Base-by-base conservation (phyloP, 495 filamentous ascomycete genomes). In the Aspergillus cavernicola region DNA sequence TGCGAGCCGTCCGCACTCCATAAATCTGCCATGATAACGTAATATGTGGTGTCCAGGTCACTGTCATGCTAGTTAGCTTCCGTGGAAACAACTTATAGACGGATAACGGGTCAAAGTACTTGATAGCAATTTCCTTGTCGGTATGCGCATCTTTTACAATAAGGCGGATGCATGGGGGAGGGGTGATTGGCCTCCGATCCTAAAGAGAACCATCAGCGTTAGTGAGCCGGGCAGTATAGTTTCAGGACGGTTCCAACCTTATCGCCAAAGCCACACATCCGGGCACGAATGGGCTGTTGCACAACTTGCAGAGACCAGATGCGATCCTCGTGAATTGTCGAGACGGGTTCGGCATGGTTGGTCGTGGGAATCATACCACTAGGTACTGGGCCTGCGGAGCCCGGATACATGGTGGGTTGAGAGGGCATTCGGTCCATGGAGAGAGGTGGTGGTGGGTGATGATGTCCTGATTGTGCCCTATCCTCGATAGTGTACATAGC, bases 211-310 rank as follows among this genome's bases (percentile, higher is more conserved):
- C 4, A 26, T 15, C 41, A 31, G 54, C 4, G 2, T 24, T 32
- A 28, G 15, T 18, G 11, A 19, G 9, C 13, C 31, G 20, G 44
- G 35, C 32, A 39, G 10, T 43, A 33, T 20, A 43, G 15, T n/a
- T 9, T 11, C 15, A 20, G 39, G 13, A 20, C 15, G 32, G 44
- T 5, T 46, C 46, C 22, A 62, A 95, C 91, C 81, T 98, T 98
- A 69, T 98, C 93, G 49, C 93, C 93, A 76, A 97, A 98, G 2
- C 93, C 93, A 76, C 93, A 98, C 93, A 98, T 98, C 43, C 93
- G 88, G 57, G 93, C 93, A 48, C 93, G 86, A 56, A 90, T 78
- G 43, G 93, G 93, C 65, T 98, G 93, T 70, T 98, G 93, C 48
- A 89, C 86, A 49, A 97, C 88, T 56, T 85, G 76, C 49, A 98